A percentile compares a stretch with the other conserved stretches of the same genome.
These are phyloP conservation scores for Styphnolobium japonicum DNA, from an alignment of 306 rosid genomes.

Conservation along the genomic window DNA sequence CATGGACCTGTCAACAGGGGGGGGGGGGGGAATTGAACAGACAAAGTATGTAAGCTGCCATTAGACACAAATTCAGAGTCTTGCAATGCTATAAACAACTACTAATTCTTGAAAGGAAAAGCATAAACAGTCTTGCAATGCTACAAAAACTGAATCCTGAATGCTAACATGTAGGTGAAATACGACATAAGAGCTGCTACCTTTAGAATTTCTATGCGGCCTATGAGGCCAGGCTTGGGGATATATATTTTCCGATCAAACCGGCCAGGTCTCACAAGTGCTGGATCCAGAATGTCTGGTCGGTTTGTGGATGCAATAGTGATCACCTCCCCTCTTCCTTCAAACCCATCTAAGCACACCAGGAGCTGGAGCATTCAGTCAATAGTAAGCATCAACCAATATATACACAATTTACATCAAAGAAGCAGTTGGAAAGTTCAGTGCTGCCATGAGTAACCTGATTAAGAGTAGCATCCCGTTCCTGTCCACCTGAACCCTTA, in stretches of 20 bases:
- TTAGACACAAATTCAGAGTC: constrained; percentile 2
- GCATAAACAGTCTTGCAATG: neutral
- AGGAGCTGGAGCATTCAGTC: constrained; percentile 72
- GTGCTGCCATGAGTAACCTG: constrained; percentile 54
- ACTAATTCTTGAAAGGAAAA: neutral
- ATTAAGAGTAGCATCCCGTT: constrained; percentile 98
- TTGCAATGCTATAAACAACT: neutral
- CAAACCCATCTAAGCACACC: constrained; percentile 95
- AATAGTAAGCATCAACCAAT: constrained; percentile 33
- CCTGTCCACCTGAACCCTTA: constrained; percentile 99
- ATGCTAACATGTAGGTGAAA: neutral
- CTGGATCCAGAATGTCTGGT: constrained; percentile 96
- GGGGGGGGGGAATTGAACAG: too few relatives aligned
- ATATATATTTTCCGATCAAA: constrained; percentile 89
- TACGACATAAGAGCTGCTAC: constrained; percentile 27
- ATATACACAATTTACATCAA: constrained; percentile 15
- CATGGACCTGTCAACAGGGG: too few relatives aligned
- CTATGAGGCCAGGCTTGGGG: constrained; percentile 94
- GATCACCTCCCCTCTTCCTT: constrained; percentile 96
- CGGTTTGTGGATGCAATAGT: constrained; percentile 97
- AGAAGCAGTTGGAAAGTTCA: constrained; percentile 1
- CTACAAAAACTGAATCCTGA: neutral
- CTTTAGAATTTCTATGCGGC: constrained; percentile 91
- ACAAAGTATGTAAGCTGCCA: neutral
- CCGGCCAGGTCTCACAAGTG: constrained; percentile 96